A percentile compares a stretch with the other conserved stretches of the same genome.
These are phyloP conservation scores for Persicaria maculosa DNA, from an alignment of 148 eudicot genomes.

Conservation along the genomic window DNA sequence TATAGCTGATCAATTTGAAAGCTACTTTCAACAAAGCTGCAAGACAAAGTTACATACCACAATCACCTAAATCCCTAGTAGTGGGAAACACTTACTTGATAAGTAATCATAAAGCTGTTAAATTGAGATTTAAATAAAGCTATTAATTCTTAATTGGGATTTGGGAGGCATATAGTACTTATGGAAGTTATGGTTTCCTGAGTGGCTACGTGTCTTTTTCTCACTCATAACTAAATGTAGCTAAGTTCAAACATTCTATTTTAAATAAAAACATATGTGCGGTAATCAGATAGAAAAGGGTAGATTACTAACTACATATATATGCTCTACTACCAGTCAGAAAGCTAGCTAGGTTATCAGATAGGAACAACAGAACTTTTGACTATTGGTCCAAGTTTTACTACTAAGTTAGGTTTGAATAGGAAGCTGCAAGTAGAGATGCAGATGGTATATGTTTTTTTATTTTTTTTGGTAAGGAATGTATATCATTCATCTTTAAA, in stretches of 20 bases:
- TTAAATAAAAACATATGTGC: background rate
- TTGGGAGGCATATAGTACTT: background rate
- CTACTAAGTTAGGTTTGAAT: background rate
- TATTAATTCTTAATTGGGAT: background rate
- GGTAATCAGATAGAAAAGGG: background rate
- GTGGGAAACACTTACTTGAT: background rate
- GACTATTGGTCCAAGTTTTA: background rate
- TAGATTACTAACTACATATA: background rate
- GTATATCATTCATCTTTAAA: no score
- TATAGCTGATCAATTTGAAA: background rate
- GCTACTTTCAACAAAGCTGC: background rate
- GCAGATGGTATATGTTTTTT: background rate
- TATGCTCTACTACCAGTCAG: background rate
- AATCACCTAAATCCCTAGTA: background rate
- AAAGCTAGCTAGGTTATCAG: background rate
- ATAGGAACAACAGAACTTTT: background rate
- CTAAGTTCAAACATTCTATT: background rate
- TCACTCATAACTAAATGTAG: slow-evolving; percentile 6
- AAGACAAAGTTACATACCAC: no score
- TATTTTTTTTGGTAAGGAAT: no score
- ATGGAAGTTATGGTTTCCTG: background rate
- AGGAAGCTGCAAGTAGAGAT: background rate
- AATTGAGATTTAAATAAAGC: background rate
- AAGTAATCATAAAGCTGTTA: background rate
- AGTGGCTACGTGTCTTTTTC: slow-evolving; percentile 1